These are phyloP conservation scores for Boletus pseudo-olivaceus DNA, from an alignment of 768 basidiomycete species.

Conservation along the genomic window DNA sequence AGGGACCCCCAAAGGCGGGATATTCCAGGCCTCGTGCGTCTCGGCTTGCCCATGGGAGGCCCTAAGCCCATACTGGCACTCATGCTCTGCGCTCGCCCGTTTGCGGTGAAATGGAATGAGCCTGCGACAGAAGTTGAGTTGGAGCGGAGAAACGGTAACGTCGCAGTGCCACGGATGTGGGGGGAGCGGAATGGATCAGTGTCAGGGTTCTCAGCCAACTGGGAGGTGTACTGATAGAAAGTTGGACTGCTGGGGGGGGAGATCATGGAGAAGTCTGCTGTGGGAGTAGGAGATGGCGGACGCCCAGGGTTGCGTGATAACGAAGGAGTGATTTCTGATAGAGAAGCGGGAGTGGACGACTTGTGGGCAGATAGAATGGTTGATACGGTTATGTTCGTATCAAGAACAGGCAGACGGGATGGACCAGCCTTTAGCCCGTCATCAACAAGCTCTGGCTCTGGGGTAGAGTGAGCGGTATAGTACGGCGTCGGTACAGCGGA, in stretches of 20 bases:
- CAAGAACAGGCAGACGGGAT: constrained; percentile 24
- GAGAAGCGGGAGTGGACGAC: constrained; percentile 28
- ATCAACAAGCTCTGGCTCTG: constrained; percentile 22
- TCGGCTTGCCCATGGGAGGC: constrained; percentile 18
- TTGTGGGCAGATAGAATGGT: neutral
- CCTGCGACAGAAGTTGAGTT: constrained; percentile 22
- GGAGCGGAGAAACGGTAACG: constrained; percentile 32
- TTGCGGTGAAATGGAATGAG: constrained; percentile 17
- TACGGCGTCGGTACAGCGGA: constrained; percentile 29
- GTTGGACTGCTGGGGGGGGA: constrained; percentile 39
- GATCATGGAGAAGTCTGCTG: constrained; percentile 46
- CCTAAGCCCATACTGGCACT: constrained; percentile 22
- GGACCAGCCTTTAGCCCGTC: constrained; percentile 24
- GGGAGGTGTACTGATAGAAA: constrained; percentile 31
- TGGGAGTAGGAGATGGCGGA: constrained; percentile 43
- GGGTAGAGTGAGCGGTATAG: constrained; percentile 31
- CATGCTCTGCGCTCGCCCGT: constrained; percentile 27
- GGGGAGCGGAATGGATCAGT: constrained; percentile 23
- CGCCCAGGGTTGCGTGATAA: constrained; percentile 20
- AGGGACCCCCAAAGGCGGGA: constrained; percentile 34
- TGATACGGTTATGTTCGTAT: constrained; percentile 17
- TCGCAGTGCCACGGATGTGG: constrained; percentile 19
- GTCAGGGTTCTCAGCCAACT: constrained; percentile 17
- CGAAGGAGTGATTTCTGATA: constrained; percentile 26
- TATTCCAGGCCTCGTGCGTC: constrained; percentile 29